phyloP scores from a whole-genome alignment of 441 rosid species.

The Populus trichocarpa region DNA sequence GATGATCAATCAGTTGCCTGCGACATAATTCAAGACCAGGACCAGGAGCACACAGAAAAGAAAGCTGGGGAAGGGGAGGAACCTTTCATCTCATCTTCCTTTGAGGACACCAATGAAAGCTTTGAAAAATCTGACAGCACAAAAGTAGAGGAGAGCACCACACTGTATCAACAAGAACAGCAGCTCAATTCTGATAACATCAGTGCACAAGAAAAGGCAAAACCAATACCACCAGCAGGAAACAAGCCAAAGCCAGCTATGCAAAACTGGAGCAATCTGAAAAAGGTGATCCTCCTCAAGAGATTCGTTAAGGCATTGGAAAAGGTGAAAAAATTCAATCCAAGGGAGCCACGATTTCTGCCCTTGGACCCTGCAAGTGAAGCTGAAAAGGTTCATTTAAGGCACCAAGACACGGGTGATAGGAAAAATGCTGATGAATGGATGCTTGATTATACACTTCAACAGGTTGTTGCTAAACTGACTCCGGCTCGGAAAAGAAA shows the following conservation, averaged over 20 bases:
- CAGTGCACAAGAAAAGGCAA: conserved; percentile 16
- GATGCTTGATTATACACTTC: conserved; percentile 90
- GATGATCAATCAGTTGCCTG: conserved; percentile 27
- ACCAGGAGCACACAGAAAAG: conserved; percentile 24
- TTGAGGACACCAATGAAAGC: conserved; percentile 14
- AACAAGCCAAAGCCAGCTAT: conserved; percentile 27
- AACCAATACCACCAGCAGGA: conserved; percentile 18
- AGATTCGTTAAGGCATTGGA: conserved; percentile 82
- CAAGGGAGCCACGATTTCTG: conserved; percentile 44
- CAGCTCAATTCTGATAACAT: conserved; percentile 7
- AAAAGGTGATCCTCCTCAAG: conserved; percentile 58
- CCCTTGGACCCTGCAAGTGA: conserved; percentile 40
- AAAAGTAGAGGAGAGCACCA: conserved; percentile 9
- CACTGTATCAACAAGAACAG: conserved; percentile 17
- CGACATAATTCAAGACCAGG: conserved; percentile 6
- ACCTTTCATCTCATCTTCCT: conserved; percentile 17
- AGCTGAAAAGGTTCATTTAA: conserved; percentile 61
- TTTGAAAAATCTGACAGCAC: conserved; percentile 23
- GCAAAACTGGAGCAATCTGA: conserved; percentile 72
- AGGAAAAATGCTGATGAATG: conserved; percentile 74
- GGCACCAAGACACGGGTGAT: conserved; percentile 58
- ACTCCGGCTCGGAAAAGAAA: conserved; percentile 77
- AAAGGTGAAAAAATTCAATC: conserved; percentile 56
- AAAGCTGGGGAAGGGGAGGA: conserved; percentile 21
- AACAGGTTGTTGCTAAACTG: conserved; percentile 65